These are phyloP conservation scores for Coprinellus micaceus DNA, from an alignment of 768 basidiomycete species.

Conservation along the genomic window DNA sequence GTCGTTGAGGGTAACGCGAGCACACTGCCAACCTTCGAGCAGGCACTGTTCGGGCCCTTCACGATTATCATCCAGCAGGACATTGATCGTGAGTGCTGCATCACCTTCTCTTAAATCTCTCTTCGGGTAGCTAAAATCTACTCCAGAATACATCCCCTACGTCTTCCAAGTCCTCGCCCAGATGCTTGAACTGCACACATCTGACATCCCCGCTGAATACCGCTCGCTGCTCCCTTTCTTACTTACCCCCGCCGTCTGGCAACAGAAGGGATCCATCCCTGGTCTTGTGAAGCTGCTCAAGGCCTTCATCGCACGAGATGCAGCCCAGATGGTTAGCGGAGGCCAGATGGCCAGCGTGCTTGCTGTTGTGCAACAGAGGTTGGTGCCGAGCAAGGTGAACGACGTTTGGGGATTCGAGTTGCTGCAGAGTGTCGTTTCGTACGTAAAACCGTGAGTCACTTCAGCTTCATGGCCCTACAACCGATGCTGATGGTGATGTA, in stretches of 20 bases:
- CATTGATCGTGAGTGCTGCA: slow-evolving; percentile 68
- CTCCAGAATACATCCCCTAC: slow-evolving; percentile 91
- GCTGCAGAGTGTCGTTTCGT: slow-evolving; percentile 68
- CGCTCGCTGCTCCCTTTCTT: slow-evolving; percentile 76
- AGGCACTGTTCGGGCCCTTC: slow-evolving; percentile 80
- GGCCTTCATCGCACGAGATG: slow-evolving; percentile 76
- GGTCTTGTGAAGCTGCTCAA: slow-evolving; percentile 86
- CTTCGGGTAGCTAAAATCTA: background rate
- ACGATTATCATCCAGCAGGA: slow-evolving; percentile 87
- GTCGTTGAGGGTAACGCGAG: slow-evolving; percentile 67
- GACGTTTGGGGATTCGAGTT: slow-evolving; percentile 92
- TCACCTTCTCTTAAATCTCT: background rate
- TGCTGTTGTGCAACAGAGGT: slow-evolving; percentile 85
- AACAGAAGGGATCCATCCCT: slow-evolving; percentile 91
- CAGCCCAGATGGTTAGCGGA: slow-evolving; percentile 56
- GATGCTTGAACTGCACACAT: slow-evolving; percentile 80
- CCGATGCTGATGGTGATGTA: slow-evolving; percentile 24
- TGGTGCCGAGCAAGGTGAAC: slow-evolving; percentile 83
- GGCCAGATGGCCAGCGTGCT: slow-evolving; percentile 77
- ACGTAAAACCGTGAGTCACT: slow-evolving; percentile 68
- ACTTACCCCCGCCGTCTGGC: slow-evolving; percentile 84
- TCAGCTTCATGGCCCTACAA: background rate
- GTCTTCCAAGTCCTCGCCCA: slow-evolving; percentile 96
- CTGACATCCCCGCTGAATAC: slow-evolving; percentile 71
- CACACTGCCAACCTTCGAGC: slow-evolving; percentile 73